phyloP scores from a whole-genome alignment of 192 early-diverging fungal genomes.

The Backusella circina region DNA sequence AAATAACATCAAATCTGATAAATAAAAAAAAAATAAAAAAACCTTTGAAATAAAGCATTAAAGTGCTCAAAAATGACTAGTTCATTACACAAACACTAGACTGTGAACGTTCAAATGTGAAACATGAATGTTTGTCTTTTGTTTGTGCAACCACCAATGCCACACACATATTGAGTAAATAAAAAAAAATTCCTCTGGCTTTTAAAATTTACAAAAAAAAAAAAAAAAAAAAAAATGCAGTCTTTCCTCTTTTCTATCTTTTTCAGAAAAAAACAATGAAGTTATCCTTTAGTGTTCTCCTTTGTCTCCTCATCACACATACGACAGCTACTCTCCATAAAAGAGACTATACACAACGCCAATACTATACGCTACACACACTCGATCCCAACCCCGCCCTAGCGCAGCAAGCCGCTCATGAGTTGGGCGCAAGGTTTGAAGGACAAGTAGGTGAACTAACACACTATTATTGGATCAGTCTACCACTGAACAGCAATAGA shows the following conservation, averaged over 20 bases:
- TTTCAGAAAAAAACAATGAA: neutral
- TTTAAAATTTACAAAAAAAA: too few relatives aligned
- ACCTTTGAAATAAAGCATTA: too few relatives aligned
- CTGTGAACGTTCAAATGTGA: too few relatives aligned
- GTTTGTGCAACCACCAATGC: neutral
- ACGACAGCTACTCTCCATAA: neutral
- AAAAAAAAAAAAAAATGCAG: neutral
- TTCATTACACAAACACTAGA: too few relatives aligned
- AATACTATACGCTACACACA: constrained; percentile 50
- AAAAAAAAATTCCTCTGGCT: too few relatives aligned
- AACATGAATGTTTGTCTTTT: neutral
- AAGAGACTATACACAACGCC: constrained; percentile 38
- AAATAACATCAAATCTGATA: too few relatives aligned
- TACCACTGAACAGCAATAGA: constrained; percentile 24
- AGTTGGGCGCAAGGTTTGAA: constrained; percentile 41
- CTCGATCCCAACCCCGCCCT: constrained; percentile 19
- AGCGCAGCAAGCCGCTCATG: constrained; percentile 29
- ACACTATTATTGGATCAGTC: constrained; percentile 63
- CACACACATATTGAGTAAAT: too few relatives aligned
- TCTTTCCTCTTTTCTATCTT: neutral
- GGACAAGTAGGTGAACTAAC: constrained; percentile 67
- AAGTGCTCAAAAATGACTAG: too few relatives aligned
- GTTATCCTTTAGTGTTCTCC: neutral
- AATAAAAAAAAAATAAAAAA: too few relatives aligned
- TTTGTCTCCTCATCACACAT: neutral